Evolutionary conservation across 768 basidiomycete genomes (phyloP), one percentile per base, ranked within the genome.

Genomic region (Chalciporus sphaerocephalus): DNA sequence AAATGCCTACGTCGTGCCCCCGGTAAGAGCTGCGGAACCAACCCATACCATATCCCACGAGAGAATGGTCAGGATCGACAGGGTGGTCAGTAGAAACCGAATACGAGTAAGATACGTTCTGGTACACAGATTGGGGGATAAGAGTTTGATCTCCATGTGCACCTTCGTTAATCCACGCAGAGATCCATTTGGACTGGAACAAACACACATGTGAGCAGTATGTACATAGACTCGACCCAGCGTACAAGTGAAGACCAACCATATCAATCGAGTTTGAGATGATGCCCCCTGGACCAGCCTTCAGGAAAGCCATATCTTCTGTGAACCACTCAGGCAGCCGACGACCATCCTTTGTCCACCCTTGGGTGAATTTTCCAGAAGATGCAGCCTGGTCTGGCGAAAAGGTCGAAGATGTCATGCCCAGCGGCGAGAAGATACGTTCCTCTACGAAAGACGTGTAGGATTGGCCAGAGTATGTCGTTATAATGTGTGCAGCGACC

Each of bases 251-350:
- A 13, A 15, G 15, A 52, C 70, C 9, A 23, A 71, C 75, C 68
- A 78, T 63, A 27, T 77, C 75, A 15, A 65, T 46, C 0, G 61
- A 64, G 20, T 50, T 73, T 24, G 74, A 71, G 22, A 74, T 71
- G n/a, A 76, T 34, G 1, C 73, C 75, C 2, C 70, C 73, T 0
- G 74, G 47, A 5, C 74, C 74, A 4, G 71, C 67, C 12, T 55
- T 50, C 13, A 64, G 22, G 0, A 58, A 52, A 6, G 45, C 54
- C 5, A 25, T 46, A 0, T 62, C 51, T 38, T 69, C 66, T 1
- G 47, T 49, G 15, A 69, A 59, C 50, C 58, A 64, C 23, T 55
- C 57, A 2, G 71, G 68, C 0, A 73, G 56, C 17, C 63, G 50
- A 17, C 70, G 51, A 1, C 70, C 67, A 12, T 46, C 49, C n/a